Base-by-base conservation (phyloP, 306 rosid species). In the Gleditsia sinensis region DNA sequence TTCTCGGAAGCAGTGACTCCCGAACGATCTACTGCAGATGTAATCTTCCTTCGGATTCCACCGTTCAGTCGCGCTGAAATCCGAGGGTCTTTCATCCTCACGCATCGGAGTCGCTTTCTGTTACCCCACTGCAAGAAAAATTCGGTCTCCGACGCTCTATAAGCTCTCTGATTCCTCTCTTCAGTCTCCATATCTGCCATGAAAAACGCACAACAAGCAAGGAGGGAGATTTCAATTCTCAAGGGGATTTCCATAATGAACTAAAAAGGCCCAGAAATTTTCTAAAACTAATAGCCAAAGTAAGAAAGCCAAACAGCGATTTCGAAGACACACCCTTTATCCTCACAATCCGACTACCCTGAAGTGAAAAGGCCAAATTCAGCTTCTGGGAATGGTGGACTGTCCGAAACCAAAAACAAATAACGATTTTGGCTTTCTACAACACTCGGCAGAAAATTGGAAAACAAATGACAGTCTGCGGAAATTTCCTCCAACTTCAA, bases 41-140 rank as follows among this genome's bases (percentile, higher is more conserved):
- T 16, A 68, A 82, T 74, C 66, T 81, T 90, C 81, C 88, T 84
- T 60, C 85, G 61, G 63, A 86, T 78, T 54, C 88, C 80, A 55
- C 88, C 96, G 79, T 71, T 84, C 23, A 86, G 39, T 20, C 90
- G 78, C 14, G 86, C 27, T 6, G 96, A 86, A 80, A 86, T 78
- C 81, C 86, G 76, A 27, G 91, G 83, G 86, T 85, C 90, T 70
- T 88, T 91, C 66, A 86, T 88, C 83, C 96, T 81, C 69, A 87
- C 90, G 32, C 96, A 91, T 70, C 93, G 75, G 33, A 88, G 68
- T 1, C 92, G 69, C 82, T 86, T 88, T 12, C 81, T 80, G 74
- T 85, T 87, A 9, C 89, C 96, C 96, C 96, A 88, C 91, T 86
- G 91, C 74, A 91, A 80, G 84, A 91, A 86, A 45, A 90, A 77